Evolutionary conservation across 805 yeast genomes (phyloP).

Genomic region (Barnettozyma vustinii): DNA sequence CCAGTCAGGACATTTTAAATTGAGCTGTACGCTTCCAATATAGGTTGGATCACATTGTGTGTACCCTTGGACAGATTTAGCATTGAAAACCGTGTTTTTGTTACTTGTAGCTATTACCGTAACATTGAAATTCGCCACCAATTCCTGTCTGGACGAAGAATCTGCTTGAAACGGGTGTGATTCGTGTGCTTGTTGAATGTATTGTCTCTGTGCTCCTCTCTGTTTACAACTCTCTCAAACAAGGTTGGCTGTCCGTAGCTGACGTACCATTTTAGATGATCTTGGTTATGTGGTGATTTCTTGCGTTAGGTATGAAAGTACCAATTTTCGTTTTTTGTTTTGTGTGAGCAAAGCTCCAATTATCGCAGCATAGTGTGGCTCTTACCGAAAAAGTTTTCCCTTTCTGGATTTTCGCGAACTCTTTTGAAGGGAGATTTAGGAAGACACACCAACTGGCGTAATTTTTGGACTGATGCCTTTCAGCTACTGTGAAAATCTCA

Average conservation of each 20-base stretch:
- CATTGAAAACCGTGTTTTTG: neutral
- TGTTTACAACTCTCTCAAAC: neutral
- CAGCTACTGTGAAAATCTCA: neutral
- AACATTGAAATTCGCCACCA: no score
- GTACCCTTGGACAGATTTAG: neutral
- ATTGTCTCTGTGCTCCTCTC: neutral
- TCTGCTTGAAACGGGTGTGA: neutral
- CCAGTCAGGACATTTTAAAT: no score
- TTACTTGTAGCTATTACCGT: no score
- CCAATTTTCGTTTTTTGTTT: constrained; percentile 12
- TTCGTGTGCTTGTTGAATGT: neutral
- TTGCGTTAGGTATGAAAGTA: neutral
- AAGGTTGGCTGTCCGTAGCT: neutral
- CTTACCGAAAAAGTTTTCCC: constrained; percentile 1
- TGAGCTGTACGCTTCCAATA: neutral
- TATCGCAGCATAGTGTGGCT: neutral
- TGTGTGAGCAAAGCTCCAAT: constrained; percentile 1
- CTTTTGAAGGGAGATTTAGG: no score
- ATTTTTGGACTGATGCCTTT: neutral
- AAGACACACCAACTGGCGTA: neutral
- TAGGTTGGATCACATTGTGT: neutral
- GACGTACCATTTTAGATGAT: constrained; percentile 44
- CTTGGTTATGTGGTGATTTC: constrained; percentile 10
- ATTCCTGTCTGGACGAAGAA: neutral
- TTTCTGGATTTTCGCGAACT: neutral